These are phyloP conservation scores for Russula sp. DNA, from an alignment of 768 basidiomycete species.

Conservation along the genomic window DNA sequence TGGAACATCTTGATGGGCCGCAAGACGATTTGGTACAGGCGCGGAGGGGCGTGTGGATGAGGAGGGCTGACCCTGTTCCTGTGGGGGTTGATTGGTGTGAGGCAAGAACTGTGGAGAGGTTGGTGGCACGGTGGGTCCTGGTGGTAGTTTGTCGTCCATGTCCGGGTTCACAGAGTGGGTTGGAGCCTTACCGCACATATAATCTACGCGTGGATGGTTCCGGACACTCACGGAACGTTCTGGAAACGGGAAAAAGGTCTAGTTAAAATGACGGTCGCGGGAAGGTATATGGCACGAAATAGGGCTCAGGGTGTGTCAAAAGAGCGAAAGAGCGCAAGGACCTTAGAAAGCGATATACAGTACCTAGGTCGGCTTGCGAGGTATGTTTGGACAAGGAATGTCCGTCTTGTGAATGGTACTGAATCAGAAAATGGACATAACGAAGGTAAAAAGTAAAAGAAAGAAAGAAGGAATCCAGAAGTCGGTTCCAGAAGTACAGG, in stretches of 20 bases:
- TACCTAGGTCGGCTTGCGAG: conserved; percentile 7
- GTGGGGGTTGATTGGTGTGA: background rate
- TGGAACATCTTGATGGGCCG: background rate
- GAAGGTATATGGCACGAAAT: background rate
- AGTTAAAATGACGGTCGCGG: background rate
- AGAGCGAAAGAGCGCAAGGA: background rate
- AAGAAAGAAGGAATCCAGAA: background rate
- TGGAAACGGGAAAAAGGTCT: conserved; percentile 7
- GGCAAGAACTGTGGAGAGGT: conserved; percentile 1
- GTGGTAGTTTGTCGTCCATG: conserved; percentile 1
- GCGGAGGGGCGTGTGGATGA: conserved; percentile 8
- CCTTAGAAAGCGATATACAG: background rate
- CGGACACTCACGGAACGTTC: conserved; percentile 7
- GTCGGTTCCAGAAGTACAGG: background rate
- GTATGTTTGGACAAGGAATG: background rate
- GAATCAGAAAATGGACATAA: conserved; percentile 6
- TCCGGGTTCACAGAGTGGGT: background rate
- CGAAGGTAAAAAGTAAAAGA: background rate
- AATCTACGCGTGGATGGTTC: background rate
- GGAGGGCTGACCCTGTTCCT: background rate
- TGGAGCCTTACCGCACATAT: conserved; percentile 5
- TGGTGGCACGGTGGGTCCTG: background rate
- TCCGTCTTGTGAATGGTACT: background rate
- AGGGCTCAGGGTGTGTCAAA: background rate
- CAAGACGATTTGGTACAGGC: conserved; percentile 6